phyloP scores from a whole-genome alignment of 2,329 filamentous ascomycete species.

The Cladosporium oxysporum region DNA sequence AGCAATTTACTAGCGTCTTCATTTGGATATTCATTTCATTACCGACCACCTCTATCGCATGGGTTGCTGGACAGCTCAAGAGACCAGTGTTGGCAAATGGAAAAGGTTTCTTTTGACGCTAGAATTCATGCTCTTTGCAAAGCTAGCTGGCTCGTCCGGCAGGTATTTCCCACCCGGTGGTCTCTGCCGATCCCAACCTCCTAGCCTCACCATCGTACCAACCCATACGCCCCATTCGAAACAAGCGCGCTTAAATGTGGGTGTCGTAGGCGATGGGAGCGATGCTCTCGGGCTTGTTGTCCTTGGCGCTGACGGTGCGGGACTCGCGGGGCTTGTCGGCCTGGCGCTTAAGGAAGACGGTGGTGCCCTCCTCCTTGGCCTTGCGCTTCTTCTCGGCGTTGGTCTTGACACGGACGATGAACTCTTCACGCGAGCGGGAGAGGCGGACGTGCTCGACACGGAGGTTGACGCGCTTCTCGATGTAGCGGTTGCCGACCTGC shows the following conservation, averaged over 20 bases:
- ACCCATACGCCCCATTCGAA: constrained; percentile 8
- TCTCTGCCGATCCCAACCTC: constrained; percentile 20
- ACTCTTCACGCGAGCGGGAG: constrained; percentile 95
- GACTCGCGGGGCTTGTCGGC: constrained; percentile 77
- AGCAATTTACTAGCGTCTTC: background rate
- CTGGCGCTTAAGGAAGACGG: constrained; percentile 91
- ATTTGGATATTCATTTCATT: constrained; percentile 10
- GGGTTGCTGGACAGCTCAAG: constrained; percentile 4
- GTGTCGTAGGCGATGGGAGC: constrained; percentile 95
- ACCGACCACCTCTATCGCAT: constrained; percentile 12
- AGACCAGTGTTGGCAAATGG: constrained; percentile 17
- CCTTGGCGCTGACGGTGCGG: constrained; percentile 74
- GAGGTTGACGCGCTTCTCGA: constrained; percentile 99
- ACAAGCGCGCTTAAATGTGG: constrained; percentile 71
- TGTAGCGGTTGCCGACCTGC: constrained; percentile 98
- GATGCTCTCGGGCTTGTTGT: constrained; percentile 88
- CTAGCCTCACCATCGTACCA: constrained; percentile 21
- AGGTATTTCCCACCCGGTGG: constrained; percentile 21
- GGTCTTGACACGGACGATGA: constrained; percentile 92
- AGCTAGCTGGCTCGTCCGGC: constrained; percentile 21
- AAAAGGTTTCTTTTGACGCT: constrained; percentile 21
- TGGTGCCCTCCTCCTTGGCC: constrained; percentile 85
- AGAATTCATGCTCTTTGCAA: constrained; percentile 21
- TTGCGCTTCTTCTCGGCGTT: constrained; percentile 91
- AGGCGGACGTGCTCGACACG: constrained; percentile 95